A percentile compares a stretch with the other conserved stretches of the same genome.
Conservation (phyloP, 495 filamentous ascomycete genomes). For the Pyrenopolyporus hunteri region DNA sequence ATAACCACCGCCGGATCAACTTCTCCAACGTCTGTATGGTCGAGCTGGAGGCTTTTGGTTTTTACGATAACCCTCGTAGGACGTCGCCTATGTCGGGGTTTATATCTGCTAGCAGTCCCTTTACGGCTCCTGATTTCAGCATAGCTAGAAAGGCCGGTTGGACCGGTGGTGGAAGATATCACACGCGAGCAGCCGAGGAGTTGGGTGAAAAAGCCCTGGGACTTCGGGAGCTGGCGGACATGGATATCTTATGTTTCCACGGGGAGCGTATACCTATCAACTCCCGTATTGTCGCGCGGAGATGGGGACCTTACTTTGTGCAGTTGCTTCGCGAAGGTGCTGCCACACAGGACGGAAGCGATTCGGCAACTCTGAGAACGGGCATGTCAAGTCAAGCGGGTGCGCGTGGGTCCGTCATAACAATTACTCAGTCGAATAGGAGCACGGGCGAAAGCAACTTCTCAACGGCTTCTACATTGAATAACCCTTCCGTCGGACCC, state of each 20-base stretch:
- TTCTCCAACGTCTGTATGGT: constrained; percentile 96
- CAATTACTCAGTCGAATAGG: constrained; percentile 77
- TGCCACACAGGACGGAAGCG: constrained; percentile 61
- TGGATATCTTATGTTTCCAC: constrained; percentile 90
- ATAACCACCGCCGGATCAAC: constrained; percentile 96
- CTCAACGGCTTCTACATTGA: constrained; percentile 65
- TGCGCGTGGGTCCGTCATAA: constrained; percentile 77
- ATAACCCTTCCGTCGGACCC: constrained; percentile 54
- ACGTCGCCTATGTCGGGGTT: constrained; percentile 78
- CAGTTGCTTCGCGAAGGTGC: constrained; percentile 82
- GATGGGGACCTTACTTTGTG: constrained; percentile 96
- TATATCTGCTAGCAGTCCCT: constrained; percentile 77
- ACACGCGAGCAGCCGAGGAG: constrained; percentile 76
- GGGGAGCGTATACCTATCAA: constrained; percentile 94
- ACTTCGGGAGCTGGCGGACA: constrained; percentile 87
- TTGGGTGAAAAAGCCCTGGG: constrained; percentile 80
- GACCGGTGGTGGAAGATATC: constrained; percentile 70
- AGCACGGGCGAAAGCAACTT: constrained; percentile 57
- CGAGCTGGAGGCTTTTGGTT: constrained; percentile 93
- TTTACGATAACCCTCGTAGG: constrained; percentile 91
- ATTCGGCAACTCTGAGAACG: constrained; percentile 53
- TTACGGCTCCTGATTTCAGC: constrained; percentile 55
- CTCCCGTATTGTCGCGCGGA: constrained; percentile 79
- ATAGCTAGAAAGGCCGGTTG: constrained; percentile 66
- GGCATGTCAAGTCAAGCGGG: constrained; percentile 50